Base-by-base conservation (phyloP, 2,329 filamentous ascomycete species). In the Phialocephala sp. region DNA sequence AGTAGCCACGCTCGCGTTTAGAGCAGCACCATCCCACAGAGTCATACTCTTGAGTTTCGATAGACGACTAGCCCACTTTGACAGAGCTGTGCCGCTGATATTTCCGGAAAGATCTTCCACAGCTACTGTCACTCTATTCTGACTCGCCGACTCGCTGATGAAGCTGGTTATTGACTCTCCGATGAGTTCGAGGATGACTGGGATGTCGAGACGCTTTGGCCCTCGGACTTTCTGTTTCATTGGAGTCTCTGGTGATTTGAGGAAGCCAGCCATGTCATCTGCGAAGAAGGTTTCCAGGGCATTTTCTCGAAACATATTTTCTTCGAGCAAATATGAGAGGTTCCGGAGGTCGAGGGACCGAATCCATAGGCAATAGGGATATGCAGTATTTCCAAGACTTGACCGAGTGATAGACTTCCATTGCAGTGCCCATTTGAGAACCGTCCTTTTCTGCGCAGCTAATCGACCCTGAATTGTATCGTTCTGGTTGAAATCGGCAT, bases 391-490 rank as follows among this genome's bases (percentile, higher is more conserved):
- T 27, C 83, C 85, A 52, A 89, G 77, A 64, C 87, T 87, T 9
- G 90, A 92, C 8, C 87, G 79, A 64, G 91, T 85, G 69, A 92
- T 85, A 1, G 88, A 88, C 59, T 85, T 84, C 90, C 90, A 93
- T 58, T 91, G 76, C 8, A 85, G 81, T 1, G 87, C 85, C 84
- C 87, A 89, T 76, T 85, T 85, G 62, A 81, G 67, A 6, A 69
- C 57, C 15, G 58, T 72, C 27, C 59, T 59, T 22, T 62, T 69
- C 41, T 69, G 68, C 24, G 68, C 66, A 24, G 57, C 66, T 22
- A 65, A n/a, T 39, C 68, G 67, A 27, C 41, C 68, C 22, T 69
- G 54, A 35, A 63, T 68, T 47, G 67, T 69, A n/a, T 64, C 63
- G 35, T 66, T 60, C 57, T 65, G 64, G 11, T 59, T 66, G 32